Base-by-base conservation (phyloP, 257 asterid genomes). In the Lycium barbarum region DNA sequence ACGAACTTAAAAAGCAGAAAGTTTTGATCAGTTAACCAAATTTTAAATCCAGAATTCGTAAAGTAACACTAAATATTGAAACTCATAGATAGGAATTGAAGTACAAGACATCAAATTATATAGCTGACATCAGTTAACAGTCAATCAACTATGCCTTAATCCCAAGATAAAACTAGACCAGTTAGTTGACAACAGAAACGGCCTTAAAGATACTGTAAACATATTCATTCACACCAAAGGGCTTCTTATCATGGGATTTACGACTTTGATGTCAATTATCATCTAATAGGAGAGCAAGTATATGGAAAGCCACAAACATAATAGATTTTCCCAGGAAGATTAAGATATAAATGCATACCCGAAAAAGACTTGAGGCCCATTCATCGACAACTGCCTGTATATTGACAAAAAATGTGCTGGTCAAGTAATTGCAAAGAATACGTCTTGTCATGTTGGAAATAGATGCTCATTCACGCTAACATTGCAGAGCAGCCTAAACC, bases 331-430 rank as follows among this genome's bases (percentile, higher is more conserved):
- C 65, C 2, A 49, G 47, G 20, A 82, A 86, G 84, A 83, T 18
- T 36, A 72, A 88, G 82, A 87, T 85, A 90, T 82, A n/a, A 80
- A 61, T 84, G 81, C 88, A 67, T 95, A 95, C 99, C 98, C 95
- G 97, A 87, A 96, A 96, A 91, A 96, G 99, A 87, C 98, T 96
- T 80, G 98, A 89, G 70, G 99, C 99, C 99, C 99, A 96, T 91
- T 96, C 99, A 86, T 96, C 99, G 38, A 96, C 93, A 83, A 96
- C 90, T 36, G 97, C 94, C 98, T 94, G 93, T 88, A 89, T 82
- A 86, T 83, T 51, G 85, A 40, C 87, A 84, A 45, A 83, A 82
- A 18, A 83, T 53, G 40, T 58, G 82, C 84, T 86, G 86, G 79
- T 84, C 79, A 55, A 79, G 49, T 74, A 65, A 57, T 78, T 51